Base-by-base conservation (phyloP, 202 grass and related monocot genomes). In the Zizania palustris region DNA sequence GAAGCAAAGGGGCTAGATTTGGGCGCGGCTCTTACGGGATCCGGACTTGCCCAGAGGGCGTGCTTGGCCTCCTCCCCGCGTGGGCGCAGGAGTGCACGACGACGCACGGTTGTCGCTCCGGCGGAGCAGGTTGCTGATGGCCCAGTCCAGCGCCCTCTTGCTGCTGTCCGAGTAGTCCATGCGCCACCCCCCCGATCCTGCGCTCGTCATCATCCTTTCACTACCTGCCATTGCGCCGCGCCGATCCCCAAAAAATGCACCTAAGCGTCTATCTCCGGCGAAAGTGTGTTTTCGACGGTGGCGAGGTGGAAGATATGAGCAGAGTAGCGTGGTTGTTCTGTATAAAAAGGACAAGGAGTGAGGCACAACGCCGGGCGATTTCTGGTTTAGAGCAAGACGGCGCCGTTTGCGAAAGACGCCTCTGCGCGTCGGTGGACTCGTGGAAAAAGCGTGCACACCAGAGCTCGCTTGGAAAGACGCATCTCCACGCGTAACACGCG, bases 91-190 rank as follows among this genome's bases (percentile, higher is more conserved):
- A 81, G 69, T 92, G 85, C 74, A 98, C 46, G 51, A 98, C 80
- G 80, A 94, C 35, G 71, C n/a, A n/a, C 94, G 70, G 75, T 85
- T 90, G 68, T 98, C 95, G 54, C 91, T 89, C 7, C 61, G 39
- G 63, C 75, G 83, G 57, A 98, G 71, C 36, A 98, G 83, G 83
- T 98, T 95, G 45, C 65, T 45, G 75, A 88, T 70, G 58, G 91
- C 71, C 91, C 95, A 98, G 18, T 66, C 62, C 22, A 95, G 85
- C 64, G 91, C 95, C 77, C 80, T 54, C 89, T 90, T 98, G 80
- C 89, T 85, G 87, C 86, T 94, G 3, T 75, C 80, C 18, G 95
- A 98, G 89, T 92, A 94, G 83, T 98, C 95, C 74, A 92, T 75
- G n/a, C n/a, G n/a, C n/a, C 11, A 91, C 95, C 77, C 94, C 87